A percentile compares a stretch with the other conserved stretches of the same genome.
phyloP scores from a whole-genome alignment of 805 yeast species.

The Kodamaea nitidulidarum region DNA sequence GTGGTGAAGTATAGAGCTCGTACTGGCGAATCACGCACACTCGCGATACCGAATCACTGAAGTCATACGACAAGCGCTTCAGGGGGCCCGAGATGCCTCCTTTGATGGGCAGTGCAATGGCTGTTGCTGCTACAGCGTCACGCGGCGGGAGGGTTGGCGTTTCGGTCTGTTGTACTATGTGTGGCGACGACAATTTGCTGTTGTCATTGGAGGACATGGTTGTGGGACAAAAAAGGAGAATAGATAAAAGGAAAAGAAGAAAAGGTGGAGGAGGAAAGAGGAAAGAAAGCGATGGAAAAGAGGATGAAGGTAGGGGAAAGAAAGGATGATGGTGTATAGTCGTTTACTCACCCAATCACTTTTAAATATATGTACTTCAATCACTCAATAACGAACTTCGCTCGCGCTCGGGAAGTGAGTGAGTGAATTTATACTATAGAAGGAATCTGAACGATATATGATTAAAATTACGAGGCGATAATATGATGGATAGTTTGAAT shows the following conservation, averaged over 20 bases:
- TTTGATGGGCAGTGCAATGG: background rate
- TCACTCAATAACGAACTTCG: no score
- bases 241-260: background rate
- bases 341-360: no score
- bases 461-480: no score
- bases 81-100: slow-evolving; percentile 9
- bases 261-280: background rate
- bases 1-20: slow-evolving; percentile 22
- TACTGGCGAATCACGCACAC: slow-evolving; percentile 23
- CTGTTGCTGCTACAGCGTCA: background rate
- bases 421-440: no score
- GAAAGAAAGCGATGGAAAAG: no score
- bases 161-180: background rate
- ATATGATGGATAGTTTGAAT: no score
- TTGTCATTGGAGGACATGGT: background rate
- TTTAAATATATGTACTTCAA: no score
- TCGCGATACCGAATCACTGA: slow-evolving; percentile 19
- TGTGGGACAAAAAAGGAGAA: background rate
- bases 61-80: slow-evolving; percentile 12
- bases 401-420: no score
- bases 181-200: slow-evolving; percentile 2
- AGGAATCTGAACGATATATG: no score
- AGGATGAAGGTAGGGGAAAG: no score
- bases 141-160: background rate
- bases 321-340: no score